Evolutionary conservation across 2,329 filamentous ascomycete genomes (phyloP), one percentile per base, ranked within the genome.

Genomic region (Ceratocystis destructans): DNA sequence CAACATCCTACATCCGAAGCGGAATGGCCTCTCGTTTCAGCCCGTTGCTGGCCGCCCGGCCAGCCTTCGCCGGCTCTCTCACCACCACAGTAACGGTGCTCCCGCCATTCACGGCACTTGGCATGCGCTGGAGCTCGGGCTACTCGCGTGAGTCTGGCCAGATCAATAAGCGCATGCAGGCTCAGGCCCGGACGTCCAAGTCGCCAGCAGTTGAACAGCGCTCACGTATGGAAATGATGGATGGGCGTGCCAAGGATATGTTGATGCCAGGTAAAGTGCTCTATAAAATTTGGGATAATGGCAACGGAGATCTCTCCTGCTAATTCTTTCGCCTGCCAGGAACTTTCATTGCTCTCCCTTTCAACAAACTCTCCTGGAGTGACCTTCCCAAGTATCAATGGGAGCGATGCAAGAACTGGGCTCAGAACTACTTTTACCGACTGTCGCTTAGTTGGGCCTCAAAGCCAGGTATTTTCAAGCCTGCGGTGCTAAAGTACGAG

Each of bases 301-400:
- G 25, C 37, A 17, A 20, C 33, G 15, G 7, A 25, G 10, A 10
- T 17, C 28, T 28, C 45, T 1, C 37, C 22, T 20, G 22, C 25
- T 37, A 5, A 15, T n/a, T 4, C 1, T 25, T 37, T 20, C 15
- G 15, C 15, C 41, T n/a, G 61, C 15, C 67, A 82, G 80, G 77
- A 69, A 81, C 79, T n/a, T 79, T 82, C 65, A 72, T 82, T 59
- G 69, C 78, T 17, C 73, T 80, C 8, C 77, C 77, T 1, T 53
- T 64, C 50, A 57, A 48, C 28, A n/a, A 62, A 12, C 57, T 68
- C 55, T 8, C 59, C 10, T 62, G 79, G 31, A 73, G 74, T 2
- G 71, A 71, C 64, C 74, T 74, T 62, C 73, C 76, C 33, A 69
- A 69, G 15, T 78, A 81, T 71, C 73, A 76, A 55, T 75, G 72